phyloP scores from a whole-genome alignment of 2,329 filamentous ascomycete species.

The Pyrenophora tritici-repentis region DNA sequence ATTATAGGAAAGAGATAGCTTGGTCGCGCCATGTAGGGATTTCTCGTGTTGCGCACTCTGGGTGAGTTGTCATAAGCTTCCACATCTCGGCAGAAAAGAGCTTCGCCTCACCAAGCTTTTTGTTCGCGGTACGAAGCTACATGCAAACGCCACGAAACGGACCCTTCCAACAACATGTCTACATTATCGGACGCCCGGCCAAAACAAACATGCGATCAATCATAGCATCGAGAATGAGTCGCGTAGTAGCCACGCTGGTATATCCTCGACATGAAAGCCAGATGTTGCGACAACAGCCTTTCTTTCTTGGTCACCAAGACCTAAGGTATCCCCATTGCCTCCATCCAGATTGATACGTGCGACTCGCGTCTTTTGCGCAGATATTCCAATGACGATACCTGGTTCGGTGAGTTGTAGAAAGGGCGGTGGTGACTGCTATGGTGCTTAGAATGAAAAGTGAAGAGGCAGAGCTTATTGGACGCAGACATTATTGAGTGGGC shows the following conservation, averaged over 20 bases:
- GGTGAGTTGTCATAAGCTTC: slow-evolving; percentile 1
- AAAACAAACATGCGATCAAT: slow-evolving; percentile 56
- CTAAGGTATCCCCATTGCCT: slow-evolving; percentile 46
- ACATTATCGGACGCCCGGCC: not conserved
- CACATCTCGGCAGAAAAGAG: not conserved
- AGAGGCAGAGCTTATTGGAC: slow-evolving; percentile 39
- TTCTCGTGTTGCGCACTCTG: no score
- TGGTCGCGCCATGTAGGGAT: no score
- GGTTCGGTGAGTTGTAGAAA: slow-evolving; percentile 58
- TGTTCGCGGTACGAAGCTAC: slow-evolving; percentile 13
- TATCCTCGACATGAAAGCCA: slow-evolving; percentile 31
- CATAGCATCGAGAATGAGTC: no score
- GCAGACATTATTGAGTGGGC: no score
- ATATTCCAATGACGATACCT: slow-evolving; percentile 52
- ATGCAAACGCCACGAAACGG: not conserved
- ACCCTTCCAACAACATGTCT: not conserved
- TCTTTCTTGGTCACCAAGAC: slow-evolving; percentile 44
- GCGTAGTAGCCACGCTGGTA: slow-evolving; percentile 53
- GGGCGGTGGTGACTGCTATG: slow-evolving; percentile 52
- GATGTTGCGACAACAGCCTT: slow-evolving; percentile 23
- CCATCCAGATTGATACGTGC: slow-evolving; percentile 42
- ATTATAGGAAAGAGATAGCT: no score
- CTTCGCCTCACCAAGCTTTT: slow-evolving; percentile 5
- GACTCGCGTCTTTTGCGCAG: slow-evolving; percentile 52
- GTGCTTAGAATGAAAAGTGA: slow-evolving; percentile 54